Percentiles rank a stretch among this genome's conserved stretches.
Evolutionary conservation across 2,329 filamentous ascomycete species (phyloP).

Genomic region (Colletotrichum lupini): DNA sequence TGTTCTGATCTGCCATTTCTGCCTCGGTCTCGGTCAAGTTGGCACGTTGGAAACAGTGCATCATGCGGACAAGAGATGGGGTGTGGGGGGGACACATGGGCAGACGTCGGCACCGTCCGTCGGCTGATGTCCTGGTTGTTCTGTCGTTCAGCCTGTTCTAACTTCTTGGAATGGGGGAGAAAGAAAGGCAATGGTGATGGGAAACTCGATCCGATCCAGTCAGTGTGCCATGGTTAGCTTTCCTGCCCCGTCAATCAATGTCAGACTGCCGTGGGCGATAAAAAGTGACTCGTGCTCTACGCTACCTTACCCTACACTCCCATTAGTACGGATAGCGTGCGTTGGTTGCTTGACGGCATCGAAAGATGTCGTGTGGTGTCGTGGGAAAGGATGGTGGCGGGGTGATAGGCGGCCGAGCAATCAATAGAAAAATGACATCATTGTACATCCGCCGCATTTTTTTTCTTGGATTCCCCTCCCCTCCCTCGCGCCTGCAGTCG

Average conservation of each 20-base stretch:
- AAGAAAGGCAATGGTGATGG: background rate
- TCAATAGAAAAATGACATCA: conserved; percentile 15
- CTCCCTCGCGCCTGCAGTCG: background rate
- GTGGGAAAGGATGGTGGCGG: background rate
- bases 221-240: too few species aligned
- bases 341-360: too few species aligned
- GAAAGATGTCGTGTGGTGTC: background rate
- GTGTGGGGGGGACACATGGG: background rate
- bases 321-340: too few species aligned
- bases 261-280: too few species aligned
- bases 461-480: background rate
- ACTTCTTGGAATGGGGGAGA: too few species aligned
- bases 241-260: too few species aligned
- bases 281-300: too few species aligned
- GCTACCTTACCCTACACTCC: too few species aligned
- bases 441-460: background rate
- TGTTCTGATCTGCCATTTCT: too few species aligned
- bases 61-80: background rate
- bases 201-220: background rate
- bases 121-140: background rate
- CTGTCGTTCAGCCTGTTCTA: too few species aligned
- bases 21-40: too few species aligned
- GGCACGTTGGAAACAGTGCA: background rate
- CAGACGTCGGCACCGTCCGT: background rate
- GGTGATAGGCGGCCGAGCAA: background rate